Percentiles rank a stretch among this genome's conserved stretches.
Conservation (phyloP, 257 asterid species). For the Plantago ovata region DNA sequence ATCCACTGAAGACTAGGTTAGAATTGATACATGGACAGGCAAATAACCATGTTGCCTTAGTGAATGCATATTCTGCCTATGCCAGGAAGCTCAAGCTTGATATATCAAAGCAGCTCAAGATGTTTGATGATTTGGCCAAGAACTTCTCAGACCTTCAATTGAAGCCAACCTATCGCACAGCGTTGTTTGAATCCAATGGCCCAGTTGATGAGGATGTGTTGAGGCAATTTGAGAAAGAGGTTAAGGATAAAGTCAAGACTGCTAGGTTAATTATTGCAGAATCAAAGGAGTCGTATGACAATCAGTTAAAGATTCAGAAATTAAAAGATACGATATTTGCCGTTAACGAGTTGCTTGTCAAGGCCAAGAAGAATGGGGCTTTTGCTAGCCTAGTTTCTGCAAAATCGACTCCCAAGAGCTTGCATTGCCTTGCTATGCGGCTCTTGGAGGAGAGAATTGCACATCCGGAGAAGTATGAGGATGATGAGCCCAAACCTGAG, state of each 20-base stretch:
- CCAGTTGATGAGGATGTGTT: constrained; percentile 84
- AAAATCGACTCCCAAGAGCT: constrained; percentile 95
- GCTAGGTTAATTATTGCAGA: constrained; percentile 87
- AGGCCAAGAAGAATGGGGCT: constrained; percentile 93
- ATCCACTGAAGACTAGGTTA: constrained; percentile 83
- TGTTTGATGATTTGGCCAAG: constrained; percentile 84
- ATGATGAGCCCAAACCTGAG: constrained; percentile 71
- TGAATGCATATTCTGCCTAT: constrained; percentile 81
- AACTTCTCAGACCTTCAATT: constrained; percentile 64
- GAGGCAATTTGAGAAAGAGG: constrained; percentile 96
- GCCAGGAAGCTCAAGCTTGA: constrained; percentile 94
- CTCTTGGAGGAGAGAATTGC: constrained; percentile 95
- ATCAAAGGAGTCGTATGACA: constrained; percentile 87
- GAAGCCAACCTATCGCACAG: constrained; percentile 54
- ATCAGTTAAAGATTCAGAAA: constrained; percentile 93
- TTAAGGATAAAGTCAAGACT: constrained; percentile 82
- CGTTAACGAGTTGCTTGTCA: constrained; percentile 78
- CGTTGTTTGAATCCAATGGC: constrained; percentile 70
- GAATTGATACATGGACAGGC: constrained; percentile 78
- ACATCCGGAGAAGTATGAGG: constrained; percentile 81
- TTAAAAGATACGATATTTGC: constrained; percentile 89
- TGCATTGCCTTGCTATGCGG: constrained; percentile 97
- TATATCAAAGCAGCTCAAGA: constrained; percentile 75
- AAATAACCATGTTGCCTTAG: constrained; percentile 76
- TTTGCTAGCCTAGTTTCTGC: constrained; percentile 82